phyloP scores from a whole-genome alignment of 2,329 filamentous ascomycete species.

The Sclerotinia spermophila region DNA sequence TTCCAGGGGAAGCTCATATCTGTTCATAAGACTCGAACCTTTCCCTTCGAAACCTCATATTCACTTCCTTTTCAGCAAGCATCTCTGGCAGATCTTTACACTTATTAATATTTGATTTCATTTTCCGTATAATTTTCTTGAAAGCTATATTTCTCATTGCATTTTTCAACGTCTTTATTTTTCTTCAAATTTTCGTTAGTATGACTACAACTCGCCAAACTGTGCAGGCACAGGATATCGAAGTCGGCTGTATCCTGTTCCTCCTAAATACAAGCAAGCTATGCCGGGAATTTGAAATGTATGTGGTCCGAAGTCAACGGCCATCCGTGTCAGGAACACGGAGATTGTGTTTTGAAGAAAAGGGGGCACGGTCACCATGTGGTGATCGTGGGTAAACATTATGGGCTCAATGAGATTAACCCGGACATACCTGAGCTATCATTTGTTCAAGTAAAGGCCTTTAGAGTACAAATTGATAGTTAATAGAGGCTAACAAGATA shows the following conservation, averaged over 20 bases:
- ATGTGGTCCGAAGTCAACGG: background rate
- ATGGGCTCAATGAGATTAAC: background rate
- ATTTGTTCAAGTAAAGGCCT: background rate
- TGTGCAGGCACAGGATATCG: background rate
- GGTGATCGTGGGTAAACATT: background rate
- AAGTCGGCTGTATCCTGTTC: constrained; percentile 4
- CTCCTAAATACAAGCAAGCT: background rate
- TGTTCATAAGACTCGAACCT: background rate
- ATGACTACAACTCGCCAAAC: background rate
- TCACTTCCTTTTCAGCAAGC: background rate
- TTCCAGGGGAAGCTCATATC: background rate
- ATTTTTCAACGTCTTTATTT: background rate
- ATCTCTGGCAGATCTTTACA: background rate
- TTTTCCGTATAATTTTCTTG: background rate
- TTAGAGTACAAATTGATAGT: background rate
- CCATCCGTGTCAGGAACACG: background rate
- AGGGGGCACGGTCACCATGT: background rate
- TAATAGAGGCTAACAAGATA: background rate
- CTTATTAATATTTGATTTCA: background rate
- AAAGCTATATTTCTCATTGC: background rate
- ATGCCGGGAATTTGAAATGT: background rate
- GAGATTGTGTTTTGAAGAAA: background rate
- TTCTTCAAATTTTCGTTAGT: background rate
- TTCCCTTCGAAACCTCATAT: background rate
- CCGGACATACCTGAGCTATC: background rate